These are phyloP conservation scores for Tilletia walkeri DNA, from an alignment of 1,284 basidiomycete genomes.

Conservation along the genomic window DNA sequence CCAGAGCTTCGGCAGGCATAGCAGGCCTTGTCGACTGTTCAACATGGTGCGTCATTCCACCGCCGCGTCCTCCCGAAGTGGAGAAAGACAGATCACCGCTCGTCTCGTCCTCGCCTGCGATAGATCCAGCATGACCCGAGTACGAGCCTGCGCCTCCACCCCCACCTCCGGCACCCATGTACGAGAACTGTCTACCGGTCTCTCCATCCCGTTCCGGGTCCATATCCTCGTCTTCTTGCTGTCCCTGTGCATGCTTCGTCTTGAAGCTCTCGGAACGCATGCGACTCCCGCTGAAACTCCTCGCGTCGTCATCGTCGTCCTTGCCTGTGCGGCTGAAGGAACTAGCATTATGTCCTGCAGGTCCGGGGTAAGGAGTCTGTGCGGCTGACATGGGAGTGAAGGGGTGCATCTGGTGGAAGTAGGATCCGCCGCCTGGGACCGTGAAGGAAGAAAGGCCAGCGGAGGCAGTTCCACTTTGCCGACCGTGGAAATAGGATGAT, in stretches of 20 bases:
- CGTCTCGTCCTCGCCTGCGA: constrained; percentile 7
- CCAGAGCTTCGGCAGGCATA: constrained; percentile 45
- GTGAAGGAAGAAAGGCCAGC: constrained; percentile 9
- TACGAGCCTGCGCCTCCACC: background rate
- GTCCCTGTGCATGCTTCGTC: background rate
- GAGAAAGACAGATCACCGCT: constrained; percentile 4
- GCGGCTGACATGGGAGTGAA: constrained; percentile 14
- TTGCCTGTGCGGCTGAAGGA: background rate
- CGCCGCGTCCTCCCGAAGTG: background rate
- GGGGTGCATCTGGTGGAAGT: constrained; percentile 15
- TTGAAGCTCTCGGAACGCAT: background rate
- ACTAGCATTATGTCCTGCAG: background rate
- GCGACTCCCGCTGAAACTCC: background rate
- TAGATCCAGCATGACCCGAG: constrained; percentile 12
- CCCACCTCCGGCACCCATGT: background rate
- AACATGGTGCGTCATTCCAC: background rate
- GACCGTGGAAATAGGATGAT: constrained; percentile 11
- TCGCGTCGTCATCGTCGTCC: background rate
- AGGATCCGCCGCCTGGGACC: background rate
- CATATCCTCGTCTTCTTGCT: constrained; percentile 1
- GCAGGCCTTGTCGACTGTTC: constrained; percentile 24
- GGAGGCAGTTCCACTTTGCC: background rate
- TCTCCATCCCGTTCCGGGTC: constrained; percentile 15
- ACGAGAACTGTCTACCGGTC: constrained; percentile 3
- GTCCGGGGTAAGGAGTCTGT: background rate